Evolutionary conservation across 2,329 filamentous ascomycete species (phyloP).

Genomic region (Cladorrhinum sp.): DNA sequence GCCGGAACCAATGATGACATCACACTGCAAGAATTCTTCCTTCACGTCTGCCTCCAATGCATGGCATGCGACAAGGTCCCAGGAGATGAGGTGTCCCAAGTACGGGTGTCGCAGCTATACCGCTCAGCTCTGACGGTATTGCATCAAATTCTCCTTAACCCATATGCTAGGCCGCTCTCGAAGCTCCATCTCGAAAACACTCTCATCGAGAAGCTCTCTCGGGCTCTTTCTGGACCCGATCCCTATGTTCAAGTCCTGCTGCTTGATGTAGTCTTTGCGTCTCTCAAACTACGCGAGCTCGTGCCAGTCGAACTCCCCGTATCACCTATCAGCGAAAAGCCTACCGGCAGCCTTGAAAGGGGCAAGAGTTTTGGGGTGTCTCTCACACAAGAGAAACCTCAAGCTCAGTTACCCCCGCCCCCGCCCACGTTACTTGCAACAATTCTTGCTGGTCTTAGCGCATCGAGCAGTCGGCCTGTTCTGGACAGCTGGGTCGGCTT

Average conservation of each 20-base stretch:
- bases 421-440: constrained; percentile 72
- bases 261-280: constrained; percentile 72
- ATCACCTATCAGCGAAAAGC: constrained; percentile 48
- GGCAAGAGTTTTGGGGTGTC: constrained; percentile 40
- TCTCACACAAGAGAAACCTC: constrained; percentile 32
- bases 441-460: constrained; percentile 76
- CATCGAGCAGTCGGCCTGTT: constrained; percentile 67
- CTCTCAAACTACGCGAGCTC: constrained; percentile 62
- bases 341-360: constrained; percentile 42
- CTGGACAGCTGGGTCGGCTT: constrained; percentile 92
- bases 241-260: constrained; percentile 72
- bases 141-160: constrained; percentile 65
- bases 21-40: constrained; percentile 65
- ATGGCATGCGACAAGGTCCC: constrained; percentile 46
- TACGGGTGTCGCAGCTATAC: constrained; percentile 64
- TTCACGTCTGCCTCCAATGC: constrained; percentile 63
- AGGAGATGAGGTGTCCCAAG: constrained; percentile 36
- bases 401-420: constrained; percentile 51
- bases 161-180: constrained; percentile 56
- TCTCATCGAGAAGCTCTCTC: constrained; percentile 65
- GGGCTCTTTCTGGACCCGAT: constrained; percentile 59
- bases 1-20: constrained; percentile 54
- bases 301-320: constrained; percentile 39
- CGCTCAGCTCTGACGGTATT: constrained; percentile 67
- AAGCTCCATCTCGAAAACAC: constrained; percentile 66